A percentile compares a stretch with the other conserved stretches of the same genome.
phyloP scores from a whole-genome alignment of 805 yeast genomes.

The Geotrichum ghanense region DNA sequence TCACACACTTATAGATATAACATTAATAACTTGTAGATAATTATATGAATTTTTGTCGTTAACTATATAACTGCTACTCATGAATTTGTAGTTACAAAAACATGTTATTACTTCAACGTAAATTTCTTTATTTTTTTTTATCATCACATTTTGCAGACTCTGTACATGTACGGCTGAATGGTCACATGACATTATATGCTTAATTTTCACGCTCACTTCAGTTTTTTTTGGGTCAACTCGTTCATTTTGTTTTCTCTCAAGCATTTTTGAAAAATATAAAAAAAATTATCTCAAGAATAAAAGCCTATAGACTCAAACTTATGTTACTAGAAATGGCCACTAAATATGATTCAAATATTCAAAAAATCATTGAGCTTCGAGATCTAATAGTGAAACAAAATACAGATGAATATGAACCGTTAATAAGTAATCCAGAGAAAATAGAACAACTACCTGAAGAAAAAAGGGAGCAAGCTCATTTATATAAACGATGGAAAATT shows the following conservation, averaged over 20 bases:
- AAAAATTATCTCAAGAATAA: too few relatives aligned
- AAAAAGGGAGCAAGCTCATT: not conserved
- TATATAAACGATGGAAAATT: not conserved
- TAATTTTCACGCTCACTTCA: too few relatives aligned
- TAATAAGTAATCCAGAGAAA: conserved; percentile 3
- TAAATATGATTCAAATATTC: conserved; percentile 10
- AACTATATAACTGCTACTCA: not conserved
- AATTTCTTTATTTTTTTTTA: too few relatives aligned
- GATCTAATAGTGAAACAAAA: conserved; percentile 10
- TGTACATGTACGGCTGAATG: too few relatives aligned
- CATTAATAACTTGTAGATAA: not conserved
- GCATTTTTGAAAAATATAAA: too few relatives aligned
- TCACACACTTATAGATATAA: not conserved
- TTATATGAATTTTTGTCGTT: not conserved
- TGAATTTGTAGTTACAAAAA: too few relatives aligned
- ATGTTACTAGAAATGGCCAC: not conserved
- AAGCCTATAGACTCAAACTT: too few relatives aligned
- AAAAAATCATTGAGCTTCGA: conserved; percentile 9
- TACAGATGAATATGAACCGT: conserved; percentile 3
- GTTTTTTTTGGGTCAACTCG: too few relatives aligned
- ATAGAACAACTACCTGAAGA: conserved; percentile 5
- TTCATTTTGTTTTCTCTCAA: too few relatives aligned
- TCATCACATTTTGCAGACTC: too few relatives aligned
- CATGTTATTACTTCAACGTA: too few relatives aligned
- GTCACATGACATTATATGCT: too few relatives aligned